These are phyloP conservation scores for Debaryomyces hansenii DNA, from an alignment of 805 yeast species.

Conservation along the genomic window DNA sequence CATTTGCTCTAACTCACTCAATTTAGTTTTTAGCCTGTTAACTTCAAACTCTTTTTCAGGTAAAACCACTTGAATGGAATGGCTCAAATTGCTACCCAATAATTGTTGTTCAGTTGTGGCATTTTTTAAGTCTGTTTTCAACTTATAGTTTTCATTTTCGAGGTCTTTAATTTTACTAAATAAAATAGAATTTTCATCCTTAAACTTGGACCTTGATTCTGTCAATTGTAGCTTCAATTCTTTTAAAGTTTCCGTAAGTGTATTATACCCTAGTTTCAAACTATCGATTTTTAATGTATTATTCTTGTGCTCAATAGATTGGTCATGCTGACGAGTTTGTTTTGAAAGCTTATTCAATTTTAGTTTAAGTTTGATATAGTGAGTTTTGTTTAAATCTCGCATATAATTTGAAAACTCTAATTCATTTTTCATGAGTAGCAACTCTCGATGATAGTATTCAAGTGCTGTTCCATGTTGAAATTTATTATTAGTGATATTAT, in stretches of 20 bases:
- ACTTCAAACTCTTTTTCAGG: conserved; percentile 25
- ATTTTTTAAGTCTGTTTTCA: conserved; percentile 5
- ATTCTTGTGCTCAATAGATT: conserved; percentile 5
- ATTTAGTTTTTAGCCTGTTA: conserved; percentile 12
- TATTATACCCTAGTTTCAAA: conserved; percentile 7
- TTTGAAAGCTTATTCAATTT: conserved; percentile 10
- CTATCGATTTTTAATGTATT: conserved; percentile 6
- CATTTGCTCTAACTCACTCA: conserved; percentile 11
- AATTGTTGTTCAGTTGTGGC: conserved; percentile 9
- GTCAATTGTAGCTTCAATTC: conserved; percentile 13
- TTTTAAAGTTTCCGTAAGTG: conserved; percentile 6
- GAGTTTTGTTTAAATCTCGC: conserved; percentile 44
- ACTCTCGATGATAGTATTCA: conserved; percentile 57
- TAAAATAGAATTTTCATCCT: conserved; percentile 9
- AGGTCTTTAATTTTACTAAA: conserved; percentile 8
- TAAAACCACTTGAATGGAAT: conserved; percentile 12
- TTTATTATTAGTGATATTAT: neutral
- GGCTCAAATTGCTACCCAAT: conserved; percentile 5
- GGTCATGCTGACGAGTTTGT: conserved; percentile 1
- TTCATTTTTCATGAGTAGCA: conserved; percentile 58
- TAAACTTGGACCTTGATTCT: conserved; percentile 2
- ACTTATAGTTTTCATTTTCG: conserved; percentile 9
- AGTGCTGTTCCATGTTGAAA: conserved; percentile 21
- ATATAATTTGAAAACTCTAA: conserved; percentile 58
- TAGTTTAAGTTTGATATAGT: conserved; percentile 17